phyloP scores from a whole-genome alignment of 768 basidiomycete species.

The Amanita pallidorosea region DNA sequence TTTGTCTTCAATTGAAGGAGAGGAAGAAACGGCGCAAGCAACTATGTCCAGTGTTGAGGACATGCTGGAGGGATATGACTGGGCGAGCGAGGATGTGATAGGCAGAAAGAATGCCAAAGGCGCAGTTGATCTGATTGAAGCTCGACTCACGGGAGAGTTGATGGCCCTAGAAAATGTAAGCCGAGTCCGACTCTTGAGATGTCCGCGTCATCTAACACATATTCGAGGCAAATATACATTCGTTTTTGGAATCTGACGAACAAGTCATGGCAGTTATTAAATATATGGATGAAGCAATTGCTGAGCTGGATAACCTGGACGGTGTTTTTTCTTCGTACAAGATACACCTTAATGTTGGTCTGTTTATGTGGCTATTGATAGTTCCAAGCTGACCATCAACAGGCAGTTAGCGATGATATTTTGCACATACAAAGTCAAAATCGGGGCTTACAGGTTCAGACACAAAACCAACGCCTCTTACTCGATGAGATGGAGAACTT shows the following conservation, averaged over 20 bases:
- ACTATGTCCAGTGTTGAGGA: conserved; percentile 92
- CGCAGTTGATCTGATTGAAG: conserved; percentile 87
- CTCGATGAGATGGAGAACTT: conserved; percentile 81
- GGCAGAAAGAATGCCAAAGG: conserved; percentile 54
- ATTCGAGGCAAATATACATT: conserved; percentile 86
- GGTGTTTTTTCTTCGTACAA: conserved; percentile 86
- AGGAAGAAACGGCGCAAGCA: conserved; percentile 68
- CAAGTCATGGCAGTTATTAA: conserved; percentile 78
- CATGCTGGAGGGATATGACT: conserved; percentile 98
- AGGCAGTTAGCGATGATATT: conserved; percentile 96
- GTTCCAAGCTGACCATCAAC: neutral
- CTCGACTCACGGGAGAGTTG: conserved; percentile 79
- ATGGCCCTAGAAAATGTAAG: conserved; percentile 86
- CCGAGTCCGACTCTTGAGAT: neutral
- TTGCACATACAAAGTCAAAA: conserved; percentile 93
- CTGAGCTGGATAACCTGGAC: conserved; percentile 87
- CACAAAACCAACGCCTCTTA: conserved; percentile 84
- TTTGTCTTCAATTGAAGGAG: conserved; percentile 40
- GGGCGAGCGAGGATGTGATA: conserved; percentile 77
- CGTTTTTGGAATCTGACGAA: conserved; percentile 94
- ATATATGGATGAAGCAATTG: conserved; percentile 80
- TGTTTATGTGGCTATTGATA: neutral
- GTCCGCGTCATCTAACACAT: conserved; percentile 2
- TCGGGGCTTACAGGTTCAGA: conserved; percentile 94
- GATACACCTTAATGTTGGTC: conserved; percentile 84